Evolutionary conservation across 2,329 filamentous ascomycete genomes (phyloP), one percentile per base, ranked within the genome.

Genomic region (Juglanconis sp.): DNA sequence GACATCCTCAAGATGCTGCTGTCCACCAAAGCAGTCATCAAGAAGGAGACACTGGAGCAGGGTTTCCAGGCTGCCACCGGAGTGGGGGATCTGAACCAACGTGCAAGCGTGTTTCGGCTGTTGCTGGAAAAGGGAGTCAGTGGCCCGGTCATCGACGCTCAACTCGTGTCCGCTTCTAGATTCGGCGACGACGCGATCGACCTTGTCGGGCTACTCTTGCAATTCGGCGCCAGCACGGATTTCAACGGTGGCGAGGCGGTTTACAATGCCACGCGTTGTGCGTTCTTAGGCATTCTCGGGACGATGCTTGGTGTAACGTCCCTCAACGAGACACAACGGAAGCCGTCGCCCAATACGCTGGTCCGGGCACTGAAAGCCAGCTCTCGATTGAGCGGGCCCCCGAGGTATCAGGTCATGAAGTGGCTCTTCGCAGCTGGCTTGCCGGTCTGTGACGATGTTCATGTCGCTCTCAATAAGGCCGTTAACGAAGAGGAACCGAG

Each of bases 31-130:
- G 69, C 66, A 0, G 67, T 75, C 4, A 68, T 77, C 0, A 74
- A 74, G 10, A 75, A 75, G 52, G 67, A 70, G 6, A 81, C 78
- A 0, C 68, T 86, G 3, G 74, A 79, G 35, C 75, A 76, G 44
- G 82, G 79, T 0, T 86, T 86, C 49, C 79, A 84, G 62, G 82
- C 81, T 2, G 81, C 83, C 0, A 83, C 80, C 0, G 78, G 82
- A 56, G 73, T 85, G 1, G 70, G 77, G 1, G 79, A 85, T 60
- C 68, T 86, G 4, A 74, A 74, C 56, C 78, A 75, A 44, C 73
- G 82, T 2, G 78, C 77, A 0, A 74, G 75, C 30, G 73, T 86
- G 2, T 83, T 86, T 49, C 74, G 79, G 55, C 68, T 81, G 2
- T 72, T 87, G 1, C 68, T 87, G 0, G 72, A 77, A 10, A 75